Evolutionary conservation across 805 yeast genomes (phyloP).

Genomic region (Saccharomycopsis selenospora): DNA sequence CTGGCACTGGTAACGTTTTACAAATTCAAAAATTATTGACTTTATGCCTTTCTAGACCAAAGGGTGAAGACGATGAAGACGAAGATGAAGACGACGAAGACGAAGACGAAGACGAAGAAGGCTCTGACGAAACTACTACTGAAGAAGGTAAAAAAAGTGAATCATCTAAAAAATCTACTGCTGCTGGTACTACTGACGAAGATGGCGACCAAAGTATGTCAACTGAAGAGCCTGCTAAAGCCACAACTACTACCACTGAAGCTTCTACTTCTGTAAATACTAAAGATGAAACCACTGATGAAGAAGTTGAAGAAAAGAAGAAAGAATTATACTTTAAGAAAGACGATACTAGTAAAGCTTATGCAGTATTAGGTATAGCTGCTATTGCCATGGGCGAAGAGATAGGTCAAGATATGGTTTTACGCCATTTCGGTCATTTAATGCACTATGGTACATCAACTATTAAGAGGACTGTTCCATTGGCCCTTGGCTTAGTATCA

Average conservation of each 20-base stretch:
- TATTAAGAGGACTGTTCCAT: constrained; percentile 89
- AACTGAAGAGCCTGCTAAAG: constrained; percentile 25
- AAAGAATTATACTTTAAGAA: constrained; percentile 29
- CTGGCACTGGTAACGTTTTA: constrained; percentile 95
- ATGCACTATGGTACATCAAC: constrained; percentile 96
- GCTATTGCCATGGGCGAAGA: constrained; percentile 96
- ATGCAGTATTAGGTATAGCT: constrained; percentile 92
- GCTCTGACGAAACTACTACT: constrained; percentile 29
- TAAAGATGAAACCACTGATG: constrained; percentile 10
- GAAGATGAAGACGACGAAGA: constrained; percentile 34
- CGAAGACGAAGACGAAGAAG: constrained; percentile 25
- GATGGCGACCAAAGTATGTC: constrained; percentile 26
- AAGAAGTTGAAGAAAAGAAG: constrained; percentile 25
- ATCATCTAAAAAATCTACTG: no score
- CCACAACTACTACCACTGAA: constrained; percentile 10
- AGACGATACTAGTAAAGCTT: constrained; percentile 42
- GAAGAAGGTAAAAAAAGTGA: constrained; percentile 29
- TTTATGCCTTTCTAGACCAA: constrained; percentile 16
- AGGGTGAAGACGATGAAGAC: constrained; percentile 38
- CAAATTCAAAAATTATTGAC: constrained; percentile 88
- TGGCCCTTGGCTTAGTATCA: constrained; percentile 95
- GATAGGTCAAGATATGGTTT: constrained; percentile 94
- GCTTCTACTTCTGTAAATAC: constrained; percentile 20
- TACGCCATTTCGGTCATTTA: constrained; percentile 94
- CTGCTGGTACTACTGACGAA: constrained; percentile 15